phyloP scores from a whole-genome alignment of 345 rosid genomes.

The Excoecaria cochinchinensis region DNA sequence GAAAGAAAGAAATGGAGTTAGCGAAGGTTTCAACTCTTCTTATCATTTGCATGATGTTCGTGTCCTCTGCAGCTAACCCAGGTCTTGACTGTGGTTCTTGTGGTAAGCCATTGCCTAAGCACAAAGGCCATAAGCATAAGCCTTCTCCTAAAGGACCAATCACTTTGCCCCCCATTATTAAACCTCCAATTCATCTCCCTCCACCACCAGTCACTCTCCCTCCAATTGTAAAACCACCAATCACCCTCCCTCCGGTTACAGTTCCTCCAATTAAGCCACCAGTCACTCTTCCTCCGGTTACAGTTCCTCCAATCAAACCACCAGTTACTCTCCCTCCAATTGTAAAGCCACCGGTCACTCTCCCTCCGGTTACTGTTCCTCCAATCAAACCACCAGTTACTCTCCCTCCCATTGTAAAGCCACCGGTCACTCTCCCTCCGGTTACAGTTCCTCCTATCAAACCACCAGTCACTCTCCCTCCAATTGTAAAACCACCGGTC shows the following conservation, averaged over 20 bases:
- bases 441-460: background rate
- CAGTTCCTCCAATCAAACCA: background rate
- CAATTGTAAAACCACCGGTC: background rate
- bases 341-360: constrained; percentile 18
- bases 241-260: constrained; percentile 23
- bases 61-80: constrained; percentile 49
- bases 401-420: constrained; percentile 23
- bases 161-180: background rate
- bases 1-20: constrained; percentile 42
- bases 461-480: too few species aligned
- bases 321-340: background rate
- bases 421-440: constrained; percentile 12
- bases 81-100: constrained; percentile 61
- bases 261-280: constrained; percentile 12
- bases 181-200: constrained; percentile 11
- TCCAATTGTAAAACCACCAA: constrained; percentile 14
- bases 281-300: constrained; percentile 1
- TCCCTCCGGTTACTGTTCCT: constrained; percentile 21
- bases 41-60: constrained; percentile 51
- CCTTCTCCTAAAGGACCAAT: constrained; percentile 6
- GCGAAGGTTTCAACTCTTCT: constrained; percentile 53
- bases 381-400: constrained; percentile 20
- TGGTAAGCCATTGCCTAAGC: constrained; percentile 38
- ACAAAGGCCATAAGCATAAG: constrained; percentile 22
- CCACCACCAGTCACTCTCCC: constrained; percentile 24